phyloP scores from a whole-genome alignment of 208 protist genomes.

The Sergeia podlipaevii region DNA sequence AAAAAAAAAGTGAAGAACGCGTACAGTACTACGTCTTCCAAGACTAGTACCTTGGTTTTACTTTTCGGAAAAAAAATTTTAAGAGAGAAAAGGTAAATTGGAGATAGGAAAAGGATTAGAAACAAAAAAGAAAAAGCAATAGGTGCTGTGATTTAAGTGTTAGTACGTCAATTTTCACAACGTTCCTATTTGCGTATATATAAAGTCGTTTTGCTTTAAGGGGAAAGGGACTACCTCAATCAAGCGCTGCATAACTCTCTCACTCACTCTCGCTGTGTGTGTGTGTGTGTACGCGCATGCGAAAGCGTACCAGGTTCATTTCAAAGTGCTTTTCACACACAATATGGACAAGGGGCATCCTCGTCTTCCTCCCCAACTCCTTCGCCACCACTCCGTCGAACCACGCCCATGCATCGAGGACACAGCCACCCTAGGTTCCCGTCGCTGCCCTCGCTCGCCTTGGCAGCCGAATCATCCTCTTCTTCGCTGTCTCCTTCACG shows the following conservation, averaged over 20 bases:
- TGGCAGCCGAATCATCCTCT: not conserved
- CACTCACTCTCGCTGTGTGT: too few relatives aligned
- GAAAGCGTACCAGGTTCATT: not conserved
- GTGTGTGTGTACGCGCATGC: too few relatives aligned
- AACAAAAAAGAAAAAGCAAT: constrained; percentile 6
- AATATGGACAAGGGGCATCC: constrained; percentile 26
- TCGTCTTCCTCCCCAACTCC: not conserved
- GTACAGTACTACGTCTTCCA: too few relatives aligned
- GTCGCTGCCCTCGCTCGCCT: constrained; percentile 1
- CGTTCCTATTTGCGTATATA: too few relatives aligned
- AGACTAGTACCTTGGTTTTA: too few relatives aligned
- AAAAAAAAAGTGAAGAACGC: too few relatives aligned
- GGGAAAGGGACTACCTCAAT: too few relatives aligned
- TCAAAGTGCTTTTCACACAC: constrained; percentile 3
- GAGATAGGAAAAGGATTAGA: not conserved
- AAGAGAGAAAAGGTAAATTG: not conserved
- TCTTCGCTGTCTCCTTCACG: not conserved
- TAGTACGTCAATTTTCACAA: too few relatives aligned
- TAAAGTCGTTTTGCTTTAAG: too few relatives aligned
- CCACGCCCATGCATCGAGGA: constrained; percentile 56
- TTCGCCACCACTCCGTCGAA: constrained; percentile 28
- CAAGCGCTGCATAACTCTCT: too few relatives aligned
- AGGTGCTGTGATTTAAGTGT: too few relatives aligned
- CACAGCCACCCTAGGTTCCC: constrained; percentile 68
- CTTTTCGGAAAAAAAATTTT: not conserved